Conservation (phyloP, 768 basidiomycete genomes). For the Russula foetens region DNA sequence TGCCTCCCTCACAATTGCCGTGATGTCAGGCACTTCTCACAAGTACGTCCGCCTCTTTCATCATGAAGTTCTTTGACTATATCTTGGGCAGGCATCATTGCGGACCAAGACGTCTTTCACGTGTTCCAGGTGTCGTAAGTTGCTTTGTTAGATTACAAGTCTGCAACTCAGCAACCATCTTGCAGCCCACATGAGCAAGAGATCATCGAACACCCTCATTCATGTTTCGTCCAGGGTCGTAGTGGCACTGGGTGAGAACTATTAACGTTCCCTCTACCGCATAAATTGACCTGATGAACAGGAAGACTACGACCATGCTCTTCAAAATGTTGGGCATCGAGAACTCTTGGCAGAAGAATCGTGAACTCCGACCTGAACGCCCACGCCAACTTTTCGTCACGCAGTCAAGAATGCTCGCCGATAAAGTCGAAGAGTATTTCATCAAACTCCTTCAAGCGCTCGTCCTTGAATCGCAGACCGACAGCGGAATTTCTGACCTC, state of each 20-base stretch:
- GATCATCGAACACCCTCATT: constrained; percentile 14
- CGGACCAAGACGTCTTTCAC: constrained; percentile 14
- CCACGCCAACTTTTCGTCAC: constrained; percentile 67
- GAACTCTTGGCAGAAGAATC: constrained; percentile 37
- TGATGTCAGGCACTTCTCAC: constrained; percentile 10
- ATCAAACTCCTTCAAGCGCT: constrained; percentile 41
- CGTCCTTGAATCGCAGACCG: constrained; percentile 29
- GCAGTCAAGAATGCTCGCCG: constrained; percentile 55
- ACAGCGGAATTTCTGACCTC: constrained; percentile 31
- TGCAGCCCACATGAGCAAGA: constrained; percentile 18
- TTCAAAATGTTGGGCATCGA: constrained; percentile 70
- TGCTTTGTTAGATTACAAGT: neutral
- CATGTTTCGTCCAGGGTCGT: constrained; percentile 31
- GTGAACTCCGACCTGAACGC: constrained; percentile 33
- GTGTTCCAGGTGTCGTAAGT: constrained; percentile 20
- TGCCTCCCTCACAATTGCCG: neutral
- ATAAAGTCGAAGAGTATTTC: constrained; percentile 65
- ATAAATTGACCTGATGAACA: constrained; percentile 22
- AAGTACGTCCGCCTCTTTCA: neutral
- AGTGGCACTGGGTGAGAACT: constrained; percentile 60
- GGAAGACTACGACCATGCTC: constrained; percentile 72
- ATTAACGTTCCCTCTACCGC: neutral
- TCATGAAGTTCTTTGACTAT: neutral
- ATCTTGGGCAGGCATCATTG: constrained; percentile 10
- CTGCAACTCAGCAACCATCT: neutral